Percentiles rank a stretch among this genome's conserved stretches.
Evolutionary conservation across 257 asterid genomes (phyloP).

Genomic region (Galeopsis tetrahit): DNA sequence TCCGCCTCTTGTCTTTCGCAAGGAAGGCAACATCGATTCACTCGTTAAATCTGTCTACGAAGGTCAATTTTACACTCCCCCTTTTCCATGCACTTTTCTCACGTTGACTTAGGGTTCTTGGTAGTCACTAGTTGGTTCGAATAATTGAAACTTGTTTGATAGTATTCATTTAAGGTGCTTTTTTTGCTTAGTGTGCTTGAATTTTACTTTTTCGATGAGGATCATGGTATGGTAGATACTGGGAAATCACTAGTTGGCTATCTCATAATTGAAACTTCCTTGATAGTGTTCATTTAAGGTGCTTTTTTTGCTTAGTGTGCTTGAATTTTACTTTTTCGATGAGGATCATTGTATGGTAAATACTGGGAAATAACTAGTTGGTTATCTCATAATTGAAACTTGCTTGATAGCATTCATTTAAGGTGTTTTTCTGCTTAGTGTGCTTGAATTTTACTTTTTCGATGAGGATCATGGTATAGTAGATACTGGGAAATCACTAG

Average conservation of each 20-base stretch:
- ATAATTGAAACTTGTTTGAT: not conserved
- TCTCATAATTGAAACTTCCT: no score
- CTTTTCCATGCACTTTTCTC: not conserved
- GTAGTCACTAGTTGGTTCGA: not conserved
- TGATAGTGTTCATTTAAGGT: no score
- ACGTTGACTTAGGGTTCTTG: not conserved
- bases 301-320: no score
- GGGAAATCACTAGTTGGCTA: not conserved
- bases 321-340: not conserved
- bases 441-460: not conserved
- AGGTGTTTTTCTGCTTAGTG: not conserved
- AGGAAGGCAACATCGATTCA: slow-evolving; percentile 84
- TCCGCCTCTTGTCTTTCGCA: slow-evolving; percentile 69
- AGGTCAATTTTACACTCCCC: slow-evolving; percentile 36
- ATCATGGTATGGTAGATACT: slow-evolving; percentile 10
- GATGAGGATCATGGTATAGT: slow-evolving; percentile 12
- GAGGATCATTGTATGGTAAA: no score
- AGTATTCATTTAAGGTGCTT: not conserved
- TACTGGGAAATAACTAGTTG: no score
- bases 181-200: not conserved
- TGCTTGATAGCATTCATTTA: not conserved
- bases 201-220: not conserved
- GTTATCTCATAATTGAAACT: not conserved
- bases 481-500: slow-evolving; percentile 8
- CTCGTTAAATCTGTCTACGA: slow-evolving; percentile 79